Conservation (phyloP, 2,329 filamentous ascomycete genomes). For the Tolypocladium nubicola region DNA sequence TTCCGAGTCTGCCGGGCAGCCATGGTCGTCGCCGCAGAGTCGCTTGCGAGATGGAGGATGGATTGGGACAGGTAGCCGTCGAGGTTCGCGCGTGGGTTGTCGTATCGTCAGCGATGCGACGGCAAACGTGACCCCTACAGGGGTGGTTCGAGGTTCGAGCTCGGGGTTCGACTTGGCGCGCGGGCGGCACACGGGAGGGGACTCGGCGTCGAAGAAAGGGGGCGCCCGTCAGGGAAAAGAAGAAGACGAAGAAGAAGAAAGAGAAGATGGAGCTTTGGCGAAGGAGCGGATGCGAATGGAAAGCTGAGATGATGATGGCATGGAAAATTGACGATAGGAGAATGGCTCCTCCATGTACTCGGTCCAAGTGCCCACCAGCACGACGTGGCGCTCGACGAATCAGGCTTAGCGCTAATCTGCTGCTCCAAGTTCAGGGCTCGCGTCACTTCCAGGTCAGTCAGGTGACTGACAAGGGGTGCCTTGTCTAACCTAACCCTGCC, state of each 20-base stretch:
- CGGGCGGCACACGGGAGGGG: neutral
- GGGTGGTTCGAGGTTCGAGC: neutral
- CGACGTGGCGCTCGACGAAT: neutral
- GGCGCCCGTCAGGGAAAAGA: neutral
- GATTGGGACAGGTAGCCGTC: neutral
- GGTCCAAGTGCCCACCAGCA: too few species aligned
- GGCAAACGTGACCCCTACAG: neutral
- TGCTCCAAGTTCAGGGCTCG: neutral
- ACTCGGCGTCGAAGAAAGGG: neutral
- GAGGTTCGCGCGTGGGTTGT: conserved; percentile 1
- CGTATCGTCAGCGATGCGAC: neutral
- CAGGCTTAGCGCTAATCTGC: neutral
- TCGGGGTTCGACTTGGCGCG: neutral
- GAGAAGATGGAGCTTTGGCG: neutral
- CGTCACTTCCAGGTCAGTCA: neutral
- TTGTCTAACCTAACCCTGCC: neutral
- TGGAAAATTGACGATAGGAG: conserved; percentile 6
- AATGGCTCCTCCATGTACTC: neutral
- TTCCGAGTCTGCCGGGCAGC: conserved; percentile 26
- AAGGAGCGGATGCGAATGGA: conserved; percentile 17
- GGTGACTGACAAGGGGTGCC: neutral
- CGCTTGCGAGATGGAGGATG: neutral
- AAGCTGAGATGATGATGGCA: neutral
- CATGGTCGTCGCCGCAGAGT: conserved; percentile 18
- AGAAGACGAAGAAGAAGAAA: neutral